phyloP scores from a whole-genome alignment of 1,284 basidiomycete species.

The Amylostereum areolatum region DNA sequence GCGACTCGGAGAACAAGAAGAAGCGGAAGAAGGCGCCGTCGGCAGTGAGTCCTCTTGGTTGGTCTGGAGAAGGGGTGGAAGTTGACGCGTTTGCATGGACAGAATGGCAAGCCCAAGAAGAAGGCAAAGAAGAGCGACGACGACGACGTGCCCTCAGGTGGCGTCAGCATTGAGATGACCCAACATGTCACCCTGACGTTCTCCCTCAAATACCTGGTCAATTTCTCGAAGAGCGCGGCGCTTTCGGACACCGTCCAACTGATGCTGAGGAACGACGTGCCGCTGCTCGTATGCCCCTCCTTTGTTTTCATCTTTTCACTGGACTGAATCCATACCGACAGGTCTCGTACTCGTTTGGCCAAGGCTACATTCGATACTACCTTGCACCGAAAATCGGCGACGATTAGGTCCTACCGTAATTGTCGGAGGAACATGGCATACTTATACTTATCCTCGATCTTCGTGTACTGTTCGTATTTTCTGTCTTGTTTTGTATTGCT shows the following conservation, averaged over 20 bases:
- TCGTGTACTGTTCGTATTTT: too few relatives aligned
- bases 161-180: conserved; percentile 82
- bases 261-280: conserved; percentile 90
- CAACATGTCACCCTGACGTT: conserved; percentile 93
- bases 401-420: conserved; percentile 34
- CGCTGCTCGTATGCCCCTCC: conserved; percentile 62
- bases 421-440: too few relatives aligned
- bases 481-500: too few relatives aligned
- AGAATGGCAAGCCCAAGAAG: conserved; percentile 44
- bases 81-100: conserved; percentile 7
- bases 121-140: conserved; percentile 38
- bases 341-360: conserved; percentile 84
- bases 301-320: neutral
- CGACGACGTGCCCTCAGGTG: conserved; percentile 37
- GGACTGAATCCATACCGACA: conserved; percentile 20
- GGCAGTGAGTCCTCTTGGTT: conserved; percentile 37
- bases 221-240: conserved; percentile 91
- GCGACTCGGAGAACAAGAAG: conserved; percentile 33
- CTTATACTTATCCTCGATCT: too few relatives aligned
- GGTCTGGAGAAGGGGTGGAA: neutral
- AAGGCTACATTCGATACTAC: conserved; percentile 82
- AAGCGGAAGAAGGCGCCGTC: conserved; percentile 60
- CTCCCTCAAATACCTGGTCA: conserved; percentile 94
- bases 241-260: conserved; percentile 72
- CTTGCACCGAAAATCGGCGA: conserved; percentile 87